Evolutionary conservation across 495 filamentous ascomycete genomes (phyloP), one percentile per base, ranked within the genome.

Genomic region (Daldinia bambusicola): DNA sequence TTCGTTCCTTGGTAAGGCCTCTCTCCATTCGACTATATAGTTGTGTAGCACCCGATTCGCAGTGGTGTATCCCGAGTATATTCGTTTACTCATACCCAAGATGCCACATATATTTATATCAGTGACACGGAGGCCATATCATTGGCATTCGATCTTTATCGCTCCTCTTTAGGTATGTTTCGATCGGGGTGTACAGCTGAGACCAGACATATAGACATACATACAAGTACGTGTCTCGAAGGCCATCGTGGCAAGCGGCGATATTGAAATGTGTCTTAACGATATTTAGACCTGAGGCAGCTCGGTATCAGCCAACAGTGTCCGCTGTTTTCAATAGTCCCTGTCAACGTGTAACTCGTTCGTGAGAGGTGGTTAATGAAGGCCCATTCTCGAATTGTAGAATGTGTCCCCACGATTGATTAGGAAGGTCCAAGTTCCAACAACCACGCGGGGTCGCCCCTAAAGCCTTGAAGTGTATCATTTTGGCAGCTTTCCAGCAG

Each of bases 121-220:
- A 41, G 64, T 61, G 55, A 61, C 64, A 67, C 69, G 60, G 20
- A 72, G 16, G n/a, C 60, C 26, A 8, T 31, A 16, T 48, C 43
- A 48, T 48, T 48, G 43, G 20, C 43, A 48, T 48, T 48, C 18
- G 43, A 48, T 48, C 22, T 48, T 48, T 48, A 20, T 48, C 4
- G 9, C 20, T 31, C 59, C 52, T 26, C 45, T 53, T 36, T 66
- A 57, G 52, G 59, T 22, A 59, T 72, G 60, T 67, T 68, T 63
- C 69, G 43, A 64, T 68, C 69, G 64, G 55, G 59, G 32, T 58
- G 67, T 70, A 71, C 50, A 52, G 60, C 38, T 60, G 66, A 72
- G 43, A 55, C 37, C 31, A 64, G 64, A 63, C 9, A 64, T 41
- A 32, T 10, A 53, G 26, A 20, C 2, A 12, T 67, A 34, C n/a